These are phyloP conservation scores for Striga hermonthica DNA, from an alignment of 305 asterid genomes.

Conservation along the genomic window DNA sequence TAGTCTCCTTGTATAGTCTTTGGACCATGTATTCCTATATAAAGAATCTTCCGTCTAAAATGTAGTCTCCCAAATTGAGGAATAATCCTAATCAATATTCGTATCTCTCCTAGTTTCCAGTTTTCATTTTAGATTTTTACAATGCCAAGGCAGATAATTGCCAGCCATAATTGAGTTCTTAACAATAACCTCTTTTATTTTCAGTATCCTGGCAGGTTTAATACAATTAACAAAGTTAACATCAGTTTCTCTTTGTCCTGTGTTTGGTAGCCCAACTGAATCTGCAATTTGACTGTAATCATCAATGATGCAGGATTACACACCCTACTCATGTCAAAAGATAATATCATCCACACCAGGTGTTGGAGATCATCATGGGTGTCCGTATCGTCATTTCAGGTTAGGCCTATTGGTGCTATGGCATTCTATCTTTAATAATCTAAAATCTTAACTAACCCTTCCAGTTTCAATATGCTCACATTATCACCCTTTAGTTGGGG, in stretches of 20 bases:
- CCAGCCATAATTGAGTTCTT: not conserved
- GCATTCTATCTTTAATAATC: slow-evolving; percentile 27
- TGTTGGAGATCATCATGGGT: slow-evolving; percentile 88
- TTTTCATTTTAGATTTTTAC: not conserved
- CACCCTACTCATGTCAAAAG: slow-evolving; percentile 96
- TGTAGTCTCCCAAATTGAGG: not conserved
- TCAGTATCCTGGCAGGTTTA: slow-evolving; percentile 15
- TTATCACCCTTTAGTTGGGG: slow-evolving; percentile 23
- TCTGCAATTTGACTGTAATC: slow-evolving; percentile 21
- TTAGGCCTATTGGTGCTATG: slow-evolving; percentile 32
- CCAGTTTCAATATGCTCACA: slow-evolving; percentile 10
- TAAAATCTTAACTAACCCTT: slow-evolving; percentile 11
- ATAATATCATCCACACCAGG: slow-evolving; percentile 79
- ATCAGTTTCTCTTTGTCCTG: slow-evolving; percentile 19
- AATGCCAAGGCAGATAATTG: not conserved
- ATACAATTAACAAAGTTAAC: slow-evolving; percentile 9
- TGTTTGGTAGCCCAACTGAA: slow-evolving; percentile 22
- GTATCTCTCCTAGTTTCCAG: not conserved
- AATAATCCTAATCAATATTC: not conserved
- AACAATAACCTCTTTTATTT: slow-evolving; percentile 7
- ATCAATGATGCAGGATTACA: slow-evolving; percentile 73
- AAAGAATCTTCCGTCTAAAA: not conserved
- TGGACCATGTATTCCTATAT: not conserved
- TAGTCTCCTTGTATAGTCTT: too few species aligned
- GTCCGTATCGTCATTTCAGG: slow-evolving; percentile 98